A percentile compares a stretch with the other conserved stretches of the same genome.
Conservation (phyloP, 1,284 basidiomycete species). For the Ustilago loliicola region DNA sequence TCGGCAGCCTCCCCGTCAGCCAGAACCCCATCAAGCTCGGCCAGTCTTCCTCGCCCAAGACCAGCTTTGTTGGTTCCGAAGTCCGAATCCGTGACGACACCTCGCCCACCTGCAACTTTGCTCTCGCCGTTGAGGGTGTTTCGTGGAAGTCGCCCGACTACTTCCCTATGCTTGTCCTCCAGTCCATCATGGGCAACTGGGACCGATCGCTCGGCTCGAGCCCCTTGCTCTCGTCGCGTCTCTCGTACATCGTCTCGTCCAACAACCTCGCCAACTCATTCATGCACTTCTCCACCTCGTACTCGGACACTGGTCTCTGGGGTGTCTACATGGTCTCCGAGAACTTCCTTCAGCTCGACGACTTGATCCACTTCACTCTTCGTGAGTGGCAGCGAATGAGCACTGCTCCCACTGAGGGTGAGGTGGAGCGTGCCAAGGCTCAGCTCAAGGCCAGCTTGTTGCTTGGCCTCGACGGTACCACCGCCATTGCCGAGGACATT, state of each 20-base stretch:
- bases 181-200: constrained; percentile 99
- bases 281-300: constrained; percentile 99
- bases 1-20: constrained; percentile 88
- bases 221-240: constrained; percentile 87
- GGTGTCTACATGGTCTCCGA: constrained; percentile 94
- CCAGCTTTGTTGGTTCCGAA: constrained; percentile 92
- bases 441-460: constrained; percentile 96
- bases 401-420: constrained; percentile 83
- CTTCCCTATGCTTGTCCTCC: constrained; percentile 99
- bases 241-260: constrained; percentile 89
- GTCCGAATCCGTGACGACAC: constrained; percentile 96
- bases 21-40: constrained; percentile 89
- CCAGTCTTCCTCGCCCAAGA: constrained; percentile 73
- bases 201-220: constrained; percentile 94
- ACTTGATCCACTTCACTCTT: constrained; percentile 92
- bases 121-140: constrained; percentile 97
- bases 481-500: constrained; percentile 97
- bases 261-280: constrained; percentile 99
- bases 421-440: constrained; percentile 96
- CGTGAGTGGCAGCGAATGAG: constrained; percentile 98
- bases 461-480: constrained; percentile 91
- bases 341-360: constrained; percentile 89
- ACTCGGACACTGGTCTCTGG: constrained; percentile 99
- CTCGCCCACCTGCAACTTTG: constrained; percentile 87
- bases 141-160: constrained; percentile 98